phyloP scores from a whole-genome alignment of 2,329 filamentous ascomycete genomes.

The Chaetomiaceae sp. region DNA sequence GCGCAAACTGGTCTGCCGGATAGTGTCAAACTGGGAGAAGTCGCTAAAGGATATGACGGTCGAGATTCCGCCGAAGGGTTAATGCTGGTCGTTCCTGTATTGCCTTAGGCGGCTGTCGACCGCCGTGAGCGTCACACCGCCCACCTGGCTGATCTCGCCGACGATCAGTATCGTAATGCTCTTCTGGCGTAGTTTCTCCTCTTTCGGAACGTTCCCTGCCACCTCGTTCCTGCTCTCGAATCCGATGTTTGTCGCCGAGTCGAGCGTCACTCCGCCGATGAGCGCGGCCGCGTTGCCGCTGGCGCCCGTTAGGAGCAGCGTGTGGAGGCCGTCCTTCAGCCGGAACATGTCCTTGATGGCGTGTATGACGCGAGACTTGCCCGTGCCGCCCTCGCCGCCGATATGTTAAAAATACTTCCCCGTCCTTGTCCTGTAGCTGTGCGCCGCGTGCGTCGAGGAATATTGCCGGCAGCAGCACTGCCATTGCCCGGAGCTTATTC shows the following conservation, averaged over 20 bases:
- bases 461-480: not conserved
- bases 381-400: not conserved
- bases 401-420: not conserved
- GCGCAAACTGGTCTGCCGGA: slow-evolving; percentile 13
- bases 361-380: not conserved
- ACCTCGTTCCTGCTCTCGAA: too few species aligned
- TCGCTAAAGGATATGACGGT: slow-evolving; percentile 12
- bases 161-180: too few species aligned
- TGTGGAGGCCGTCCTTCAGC: not conserved
- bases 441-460: not conserved
- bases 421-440: not conserved
- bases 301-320: not conserved
- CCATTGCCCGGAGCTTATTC: slow-evolving; percentile 1
- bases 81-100: slow-evolving; percentile 6
- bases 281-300: not conserved
- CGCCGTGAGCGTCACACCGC: slow-evolving; percentile 3
- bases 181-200: too few species aligned
- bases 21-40: slow-evolving; percentile 9
- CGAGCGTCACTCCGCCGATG: not conserved
- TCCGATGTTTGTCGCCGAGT: not conserved
- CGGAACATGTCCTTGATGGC: slow-evolving; percentile 9
- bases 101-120: slow-evolving; percentile 6
- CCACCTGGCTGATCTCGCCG: too few species aligned
- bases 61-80: slow-evolving; percentile 9
- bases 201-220: too few species aligned